Base-by-base conservation (phyloP, 331 rosid species). In the Arachis monticola region DNA sequence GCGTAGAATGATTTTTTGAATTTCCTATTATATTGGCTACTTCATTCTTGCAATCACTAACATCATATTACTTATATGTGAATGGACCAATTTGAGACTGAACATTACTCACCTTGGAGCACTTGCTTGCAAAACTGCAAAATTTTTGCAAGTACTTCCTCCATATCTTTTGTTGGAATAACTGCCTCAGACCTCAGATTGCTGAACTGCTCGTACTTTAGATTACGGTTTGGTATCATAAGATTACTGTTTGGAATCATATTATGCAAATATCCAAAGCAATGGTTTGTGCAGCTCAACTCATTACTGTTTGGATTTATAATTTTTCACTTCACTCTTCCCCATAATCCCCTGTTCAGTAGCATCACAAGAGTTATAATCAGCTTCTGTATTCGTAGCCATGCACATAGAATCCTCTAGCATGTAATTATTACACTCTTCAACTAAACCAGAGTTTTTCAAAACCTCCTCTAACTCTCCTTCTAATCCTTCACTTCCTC, bases 101-200 rank as follows among this genome's bases (percentile, higher is more conserved):
- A 44, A 40, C 41, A 56, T 56, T 67, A 2, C 72, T 32, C 3
- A 30, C 53, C 73, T 63, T 63, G 0, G 76, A 53, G 69, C 51
- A n/a, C 73, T 56, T 80, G 59, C 64, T 50, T 51, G 60, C 81
- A 52, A 44, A 79, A 74, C 22, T 64, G 66, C 64, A 75, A 52
- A 56, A 83, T 59, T 53, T 79, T 79, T 45, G 76, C 67, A 65
- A 72, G 52, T 14, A 73, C 80, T 77, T 74, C 85, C 22, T 84
- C 72, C 12, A 60, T 47, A 0, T 84, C 66, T 69, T 70, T 74
- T 66, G 46, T 77, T 4, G 27, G 64, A 48, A 60, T 56, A 10
- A 62, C 65, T 10, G 38, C 41, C 17, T 73, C 79, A 17, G 58
- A 53, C 57, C 11, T 67, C 14, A 31, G 38, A 62, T 48, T 60